These are phyloP conservation scores for Rhexocercosporidium sp. DNA, from an alignment of 2,329 filamentous ascomycete genomes.

Conservation along the genomic window DNA sequence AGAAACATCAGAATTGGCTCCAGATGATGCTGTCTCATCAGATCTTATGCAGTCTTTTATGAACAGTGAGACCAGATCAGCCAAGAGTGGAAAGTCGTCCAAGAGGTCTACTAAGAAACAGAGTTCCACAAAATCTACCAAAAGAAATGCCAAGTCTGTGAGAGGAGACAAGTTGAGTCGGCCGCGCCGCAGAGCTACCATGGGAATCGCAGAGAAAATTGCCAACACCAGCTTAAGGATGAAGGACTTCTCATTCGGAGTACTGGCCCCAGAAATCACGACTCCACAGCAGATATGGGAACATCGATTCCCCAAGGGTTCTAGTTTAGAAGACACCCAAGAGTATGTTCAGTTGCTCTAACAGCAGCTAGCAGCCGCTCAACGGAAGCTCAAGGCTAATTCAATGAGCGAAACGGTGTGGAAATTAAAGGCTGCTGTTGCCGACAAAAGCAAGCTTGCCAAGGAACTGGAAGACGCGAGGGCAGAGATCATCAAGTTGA, in stretches of 20 bases:
- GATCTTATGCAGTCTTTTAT: neutral
- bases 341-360: neutral
- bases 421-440: neutral
- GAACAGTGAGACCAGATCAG: neutral
- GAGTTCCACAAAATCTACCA: no score
- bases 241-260: neutral
- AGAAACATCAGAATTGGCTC: neutral
- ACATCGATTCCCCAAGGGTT: neutral
- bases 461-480: neutral
- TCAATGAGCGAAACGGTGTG: no score
- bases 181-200: neutral
- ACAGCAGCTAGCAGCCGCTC: neutral
- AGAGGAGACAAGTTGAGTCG: neutral
- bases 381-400: no score
- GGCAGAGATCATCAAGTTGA: no score
- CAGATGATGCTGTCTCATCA: neutral
- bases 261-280: neutral
- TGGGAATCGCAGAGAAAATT: neutral
- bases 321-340: no score
- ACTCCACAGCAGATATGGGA: conserved; percentile 2
- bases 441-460: neutral
- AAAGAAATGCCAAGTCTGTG: no score
- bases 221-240: neutral
- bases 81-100: neutral
- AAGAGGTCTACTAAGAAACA: neutral